Evolutionary conservation across 202 grass and related monocot genomes (phyloP).

Genomic region (Zoysia matrella): DNA sequence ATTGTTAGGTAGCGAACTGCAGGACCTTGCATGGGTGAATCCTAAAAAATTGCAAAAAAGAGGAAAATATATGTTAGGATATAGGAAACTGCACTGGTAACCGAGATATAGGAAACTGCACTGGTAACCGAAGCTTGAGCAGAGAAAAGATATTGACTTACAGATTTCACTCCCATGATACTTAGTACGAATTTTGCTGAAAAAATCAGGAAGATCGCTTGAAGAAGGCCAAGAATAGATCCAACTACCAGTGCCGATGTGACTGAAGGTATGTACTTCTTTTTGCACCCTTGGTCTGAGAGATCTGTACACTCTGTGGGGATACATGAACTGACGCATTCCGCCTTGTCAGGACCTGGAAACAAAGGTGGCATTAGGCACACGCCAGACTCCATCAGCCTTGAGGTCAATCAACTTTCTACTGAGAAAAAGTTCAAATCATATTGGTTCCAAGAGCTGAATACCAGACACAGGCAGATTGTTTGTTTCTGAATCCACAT

Average conservation of each 20-base stretch:
- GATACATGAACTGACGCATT: slow-evolving; percentile 49
- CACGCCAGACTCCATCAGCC: slow-evolving; percentile 14
- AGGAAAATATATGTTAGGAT: neutral
- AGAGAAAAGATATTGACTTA: slow-evolving; percentile 43
- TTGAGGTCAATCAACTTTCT: neutral
- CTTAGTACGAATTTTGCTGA: slow-evolving; percentile 68
- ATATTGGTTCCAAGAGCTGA: slow-evolving; percentile 26
- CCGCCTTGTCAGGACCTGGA: slow-evolving; percentile 58
- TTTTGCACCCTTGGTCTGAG: slow-evolving; percentile 53
- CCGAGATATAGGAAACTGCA: too few relatives aligned
- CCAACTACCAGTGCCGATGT: slow-evolving; percentile 91
- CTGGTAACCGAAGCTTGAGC: neutral
- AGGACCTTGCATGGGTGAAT: slow-evolving; percentile 70
- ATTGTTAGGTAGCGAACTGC: slow-evolving; percentile 90
- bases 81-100: slow-evolving; percentile 20
- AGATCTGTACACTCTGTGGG: slow-evolving; percentile 42
- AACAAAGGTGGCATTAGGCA: slow-evolving; percentile 33
- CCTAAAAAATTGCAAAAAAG: slow-evolving; percentile 42
- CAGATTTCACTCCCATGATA: slow-evolving; percentile 84
- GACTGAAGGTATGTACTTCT: slow-evolving; percentile 91
- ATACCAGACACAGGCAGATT: slow-evolving; percentile 44
- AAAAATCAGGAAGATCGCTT: slow-evolving; percentile 76
- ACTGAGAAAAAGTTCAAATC: neutral
- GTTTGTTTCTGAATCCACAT: slow-evolving; percentile 33
- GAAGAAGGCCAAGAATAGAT: slow-evolving; percentile 84